Evolutionary conservation across 2,329 filamentous ascomycete genomes (phyloP).

Genomic region (Xylaria sp.): DNA sequence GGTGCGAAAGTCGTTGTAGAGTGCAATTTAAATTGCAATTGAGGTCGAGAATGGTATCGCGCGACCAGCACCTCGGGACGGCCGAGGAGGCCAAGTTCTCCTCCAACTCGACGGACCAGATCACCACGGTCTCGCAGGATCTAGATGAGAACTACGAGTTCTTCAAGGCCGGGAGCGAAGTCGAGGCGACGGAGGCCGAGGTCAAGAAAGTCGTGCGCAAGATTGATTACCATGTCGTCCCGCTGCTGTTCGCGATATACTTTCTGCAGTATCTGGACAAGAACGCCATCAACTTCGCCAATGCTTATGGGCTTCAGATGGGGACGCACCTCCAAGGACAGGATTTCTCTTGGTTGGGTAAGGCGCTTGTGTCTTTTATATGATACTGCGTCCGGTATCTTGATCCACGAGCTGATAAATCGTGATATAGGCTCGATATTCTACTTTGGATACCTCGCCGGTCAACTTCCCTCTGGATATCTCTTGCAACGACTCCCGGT

Average conservation of each 20-base stretch:
- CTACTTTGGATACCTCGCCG: slow-evolving; percentile 55
- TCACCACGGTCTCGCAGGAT: slow-evolving; percentile 29
- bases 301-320: slow-evolving; percentile 53
- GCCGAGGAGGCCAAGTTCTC: slow-evolving; percentile 15
- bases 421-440: slow-evolving; percentile 52
- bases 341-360: slow-evolving; percentile 58
- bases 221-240: slow-evolving; percentile 41
- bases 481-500: slow-evolving; percentile 55
- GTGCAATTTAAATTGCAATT: too few species aligned
- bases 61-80: slow-evolving; percentile 12
- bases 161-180: slow-evolving; percentile 35
- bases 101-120: slow-evolving; percentile 20
- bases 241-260: slow-evolving; percentile 42
- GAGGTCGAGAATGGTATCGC: slow-evolving; percentile 25
- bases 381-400: too few species aligned
- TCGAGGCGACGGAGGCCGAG: slow-evolving; percentile 37
- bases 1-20: not conserved
- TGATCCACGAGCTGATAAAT: slow-evolving; percentile 18
- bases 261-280: slow-evolving; percentile 45
- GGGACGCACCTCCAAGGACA: slow-evolving; percentile 54
- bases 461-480: slow-evolving; percentile 51
- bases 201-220: slow-evolving; percentile 41
- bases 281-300: slow-evolving; percentile 57
- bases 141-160: slow-evolving; percentile 44
- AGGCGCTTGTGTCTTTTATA: slow-evolving; percentile 46